Percentiles rank a stretch among this genome's conserved stretches.
Conservation (phyloP, 345 rosid species). For the Firmiana major region DNA sequence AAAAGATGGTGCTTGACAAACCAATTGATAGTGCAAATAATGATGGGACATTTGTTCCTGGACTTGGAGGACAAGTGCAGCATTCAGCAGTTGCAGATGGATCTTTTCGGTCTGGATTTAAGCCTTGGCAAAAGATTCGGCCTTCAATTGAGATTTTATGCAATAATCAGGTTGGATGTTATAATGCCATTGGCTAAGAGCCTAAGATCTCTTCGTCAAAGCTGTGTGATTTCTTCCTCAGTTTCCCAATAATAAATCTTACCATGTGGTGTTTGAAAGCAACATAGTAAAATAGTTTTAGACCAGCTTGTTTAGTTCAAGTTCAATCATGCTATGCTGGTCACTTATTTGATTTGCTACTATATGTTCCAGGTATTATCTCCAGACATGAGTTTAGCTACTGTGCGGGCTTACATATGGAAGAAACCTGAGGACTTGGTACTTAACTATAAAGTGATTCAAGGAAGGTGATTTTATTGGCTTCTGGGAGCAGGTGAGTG, state of each 20-base stretch:
- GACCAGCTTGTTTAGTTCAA: neutral
- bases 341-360: neutral
- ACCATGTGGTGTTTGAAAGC: neutral
- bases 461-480: conserved; percentile 56
- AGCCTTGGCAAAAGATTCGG: conserved; percentile 74
- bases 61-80: conserved; percentile 60
- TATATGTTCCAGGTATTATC: conserved; percentile 64
- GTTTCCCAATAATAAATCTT: neutral
- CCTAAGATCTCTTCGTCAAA: neutral
- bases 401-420: conserved; percentile 90
- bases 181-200: neutral
- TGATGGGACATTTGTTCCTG: conserved; percentile 62
- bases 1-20: conserved; percentile 87
- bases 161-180: conserved; percentile 69
- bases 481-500: conserved; percentile 33
- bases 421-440: conserved; percentile 94
- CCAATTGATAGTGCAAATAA: conserved; percentile 53
- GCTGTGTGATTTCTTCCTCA: neutral
- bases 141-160: conserved; percentile 91
- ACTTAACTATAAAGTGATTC: conserved; percentile 78
- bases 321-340: neutral
- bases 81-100: conserved; percentile 66
- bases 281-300: neutral
- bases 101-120: conserved; percentile 57
- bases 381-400: conserved; percentile 97